These are phyloP conservation scores for Nematodospora anomalae DNA, from an alignment of 1,139 yeast genomes.

Conservation along the genomic window DNA sequence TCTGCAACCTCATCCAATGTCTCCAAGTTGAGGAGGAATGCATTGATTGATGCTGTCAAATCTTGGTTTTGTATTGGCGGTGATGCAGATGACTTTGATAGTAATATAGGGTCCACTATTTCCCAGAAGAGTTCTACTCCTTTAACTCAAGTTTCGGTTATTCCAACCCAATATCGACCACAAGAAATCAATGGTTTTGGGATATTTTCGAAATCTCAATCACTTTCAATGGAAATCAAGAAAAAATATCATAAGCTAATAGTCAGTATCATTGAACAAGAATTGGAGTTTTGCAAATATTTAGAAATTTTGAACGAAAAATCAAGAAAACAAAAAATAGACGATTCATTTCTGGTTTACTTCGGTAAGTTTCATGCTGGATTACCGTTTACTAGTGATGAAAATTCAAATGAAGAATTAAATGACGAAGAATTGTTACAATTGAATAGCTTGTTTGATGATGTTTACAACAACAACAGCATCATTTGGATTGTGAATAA, in stretches of 20 bases:
- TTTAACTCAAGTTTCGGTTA: slow-evolving; percentile 1
- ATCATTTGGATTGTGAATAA: slow-evolving; percentile 10
- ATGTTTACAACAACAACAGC: slow-evolving; percentile 6
- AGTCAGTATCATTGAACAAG: slow-evolving; percentile 1
- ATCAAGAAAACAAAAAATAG: slow-evolving; percentile 7
- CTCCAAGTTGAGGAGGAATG: background rate
- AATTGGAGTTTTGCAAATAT: slow-evolving; percentile 9
- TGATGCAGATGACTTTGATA: background rate
- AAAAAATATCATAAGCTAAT: slow-evolving; percentile 6
- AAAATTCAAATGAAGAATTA: slow-evolving; percentile 3
- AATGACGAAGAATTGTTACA: slow-evolving; percentile 8
- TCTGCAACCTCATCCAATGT: background rate
- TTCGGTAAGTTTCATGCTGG: slow-evolving; percentile 8
- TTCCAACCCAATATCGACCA: slow-evolving; percentile 8
- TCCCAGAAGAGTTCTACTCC: background rate
- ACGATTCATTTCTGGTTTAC: slow-evolving; percentile 6
- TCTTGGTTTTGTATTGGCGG: background rate
- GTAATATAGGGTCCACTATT: background rate
- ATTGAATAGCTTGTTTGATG: slow-evolving; percentile 7
- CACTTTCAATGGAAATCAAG: slow-evolving; percentile 5
- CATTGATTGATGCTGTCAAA: background rate
- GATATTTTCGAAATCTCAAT: slow-evolving; percentile 7
- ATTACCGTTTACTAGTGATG: slow-evolving; percentile 7
- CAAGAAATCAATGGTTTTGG: slow-evolving; percentile 11
- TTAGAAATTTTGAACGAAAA: slow-evolving; percentile 9